Evolutionary conservation across 2,329 filamentous ascomycete genomes (phyloP).

Genomic region (Leptographium radiaticola): DNA sequence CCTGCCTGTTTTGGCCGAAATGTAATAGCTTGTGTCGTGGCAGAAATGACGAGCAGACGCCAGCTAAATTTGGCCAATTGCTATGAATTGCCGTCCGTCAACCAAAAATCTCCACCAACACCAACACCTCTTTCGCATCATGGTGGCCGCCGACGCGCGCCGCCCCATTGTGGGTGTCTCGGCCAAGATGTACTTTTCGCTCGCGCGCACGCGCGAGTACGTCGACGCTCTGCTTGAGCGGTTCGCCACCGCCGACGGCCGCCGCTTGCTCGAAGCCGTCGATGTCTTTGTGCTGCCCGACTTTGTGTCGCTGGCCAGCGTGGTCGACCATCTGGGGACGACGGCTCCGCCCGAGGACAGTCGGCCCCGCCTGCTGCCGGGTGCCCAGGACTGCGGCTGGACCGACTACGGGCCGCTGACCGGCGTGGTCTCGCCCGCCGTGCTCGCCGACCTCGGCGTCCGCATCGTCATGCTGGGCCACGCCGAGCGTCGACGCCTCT

Average conservation of each 20-base stretch:
- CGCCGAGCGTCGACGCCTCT: constrained; percentile 60
- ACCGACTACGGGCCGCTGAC: constrained; percentile 63
- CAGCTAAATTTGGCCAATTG: neutral
- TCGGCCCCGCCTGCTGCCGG: constrained; percentile 40
- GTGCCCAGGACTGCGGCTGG: constrained; percentile 65
- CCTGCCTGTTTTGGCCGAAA: no score
- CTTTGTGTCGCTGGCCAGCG: constrained; percentile 52
- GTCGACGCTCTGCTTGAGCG: constrained; percentile 33
- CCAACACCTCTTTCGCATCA: neutral
- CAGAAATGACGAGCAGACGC: neutral
- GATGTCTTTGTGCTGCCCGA: constrained; percentile 71
- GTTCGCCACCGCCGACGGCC: constrained; percentile 20
- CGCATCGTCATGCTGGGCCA: constrained; percentile 68
- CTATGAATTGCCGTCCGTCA: neutral
- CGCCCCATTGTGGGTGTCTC: constrained; percentile 60
- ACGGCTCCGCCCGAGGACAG: constrained; percentile 16
- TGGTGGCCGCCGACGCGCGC: constrained; percentile 16
- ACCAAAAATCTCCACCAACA: neutral
- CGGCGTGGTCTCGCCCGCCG: constrained; percentile 59
- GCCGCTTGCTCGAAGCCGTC: constrained; percentile 28
- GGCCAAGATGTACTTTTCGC: constrained; percentile 71
- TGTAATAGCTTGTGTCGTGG: neutral
- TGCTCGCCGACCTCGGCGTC: constrained; percentile 54
- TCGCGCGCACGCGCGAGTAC: constrained; percentile 46
- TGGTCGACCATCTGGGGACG: constrained; percentile 31